phyloP scores from a whole-genome alignment of 805 yeast genomes.

The Wickerhamiella domercqiae region DNA sequence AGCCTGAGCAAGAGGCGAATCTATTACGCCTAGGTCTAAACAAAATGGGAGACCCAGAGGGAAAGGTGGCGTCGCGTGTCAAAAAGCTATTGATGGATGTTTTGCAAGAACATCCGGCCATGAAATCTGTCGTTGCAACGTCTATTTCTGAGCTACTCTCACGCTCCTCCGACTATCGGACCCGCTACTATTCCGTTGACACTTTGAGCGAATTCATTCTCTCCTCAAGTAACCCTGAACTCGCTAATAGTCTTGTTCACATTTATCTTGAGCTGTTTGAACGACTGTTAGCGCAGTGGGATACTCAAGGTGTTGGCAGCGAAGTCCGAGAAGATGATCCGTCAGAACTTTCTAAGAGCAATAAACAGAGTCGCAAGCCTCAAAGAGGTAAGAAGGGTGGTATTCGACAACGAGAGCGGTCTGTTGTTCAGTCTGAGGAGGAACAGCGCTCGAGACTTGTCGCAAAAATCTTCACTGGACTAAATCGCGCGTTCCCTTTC shows the following conservation, averaged over 20 bases:
- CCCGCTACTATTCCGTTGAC: conserved; percentile 73
- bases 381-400: conserved; percentile 75
- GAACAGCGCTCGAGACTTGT: conserved; percentile 76
- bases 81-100: conserved; percentile 66
- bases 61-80: conserved; percentile 77
- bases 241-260: conserved; percentile 70
- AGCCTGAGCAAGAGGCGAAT: conserved; percentile 95
- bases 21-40: conserved; percentile 77
- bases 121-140: conserved; percentile 71
- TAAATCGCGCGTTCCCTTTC: conserved; percentile 92
- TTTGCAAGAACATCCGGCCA: conserved; percentile 88
- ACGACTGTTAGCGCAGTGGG: conserved; percentile 58
- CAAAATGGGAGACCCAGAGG: conserved; percentile 84
- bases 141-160: conserved; percentile 68
- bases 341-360: conserved; percentile 15
- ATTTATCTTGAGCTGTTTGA: conserved; percentile 81
- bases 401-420: conserved; percentile 18
- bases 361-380: conserved; percentile 44
- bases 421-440: conserved; percentile 27
- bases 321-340: conserved; percentile 26
- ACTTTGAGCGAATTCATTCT: conserved; percentile 88
- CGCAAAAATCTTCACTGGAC: conserved; percentile 83
- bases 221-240: conserved; percentile 55
- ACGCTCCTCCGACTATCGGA: conserved; percentile 61
- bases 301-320: conserved; percentile 22